These are phyloP conservation scores for Cercospora sojina DNA, from an alignment of 2,329 filamentous ascomycete species.

Conservation along the genomic window DNA sequence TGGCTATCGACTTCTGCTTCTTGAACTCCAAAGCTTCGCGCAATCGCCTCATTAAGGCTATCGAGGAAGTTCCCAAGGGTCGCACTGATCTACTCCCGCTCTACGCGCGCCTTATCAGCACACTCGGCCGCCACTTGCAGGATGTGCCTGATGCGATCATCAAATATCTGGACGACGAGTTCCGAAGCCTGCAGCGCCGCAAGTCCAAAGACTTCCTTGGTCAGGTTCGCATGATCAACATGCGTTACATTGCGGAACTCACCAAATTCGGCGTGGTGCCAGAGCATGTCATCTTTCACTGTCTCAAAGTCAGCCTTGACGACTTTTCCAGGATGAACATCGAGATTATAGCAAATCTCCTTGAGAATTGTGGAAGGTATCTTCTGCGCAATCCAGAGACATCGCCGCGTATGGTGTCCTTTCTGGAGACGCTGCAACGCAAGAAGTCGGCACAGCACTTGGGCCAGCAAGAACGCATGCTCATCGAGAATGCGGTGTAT, in stretches of 20 bases:
- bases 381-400: conserved; percentile 90
- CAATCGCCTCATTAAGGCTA: conserved; percentile 86
- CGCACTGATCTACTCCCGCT: conserved; percentile 85
- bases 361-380: conserved; percentile 96
- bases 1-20: conserved; percentile 95
- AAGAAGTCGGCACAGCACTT: conserved; percentile 96
- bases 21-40: conserved; percentile 97
- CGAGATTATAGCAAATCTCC: conserved; percentile 91
- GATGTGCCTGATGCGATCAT: conserved; percentile 92
- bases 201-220: conserved; percentile 98
- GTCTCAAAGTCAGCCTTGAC: conserved; percentile 93
- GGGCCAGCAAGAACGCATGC: conserved; percentile 93
- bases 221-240: conserved; percentile 88
- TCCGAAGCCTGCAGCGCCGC: conserved; percentile 90
- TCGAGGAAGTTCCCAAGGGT: conserved; percentile 93
- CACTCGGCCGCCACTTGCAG: conserved; percentile 87
- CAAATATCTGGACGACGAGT: conserved; percentile 91
- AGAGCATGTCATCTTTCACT: conserved; percentile 98
- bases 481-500: conserved; percentile 97
- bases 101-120: conserved; percentile 91
- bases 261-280: conserved; percentile 98
- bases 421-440: conserved; percentile 88
- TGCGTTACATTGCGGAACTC: conserved; percentile 94
- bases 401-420: conserved; percentile 86
- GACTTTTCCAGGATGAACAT: conserved; percentile 99